Conservation (phyloP, 805 yeast species). For the Myxozyma vanderwaltii region DNA sequence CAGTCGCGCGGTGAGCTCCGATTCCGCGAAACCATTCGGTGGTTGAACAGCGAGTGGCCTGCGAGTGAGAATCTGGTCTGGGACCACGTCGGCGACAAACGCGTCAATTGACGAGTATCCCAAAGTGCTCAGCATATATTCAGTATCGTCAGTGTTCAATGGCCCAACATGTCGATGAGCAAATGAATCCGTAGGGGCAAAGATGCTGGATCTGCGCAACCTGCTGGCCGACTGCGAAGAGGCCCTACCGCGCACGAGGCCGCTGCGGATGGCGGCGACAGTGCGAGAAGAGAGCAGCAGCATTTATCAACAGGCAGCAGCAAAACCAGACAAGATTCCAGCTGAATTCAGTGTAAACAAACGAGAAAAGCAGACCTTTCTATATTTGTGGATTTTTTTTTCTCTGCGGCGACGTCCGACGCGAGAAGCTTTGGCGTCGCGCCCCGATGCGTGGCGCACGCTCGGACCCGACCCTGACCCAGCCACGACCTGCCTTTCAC, state of each 20-base stretch:
- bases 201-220: constrained; percentile 18
- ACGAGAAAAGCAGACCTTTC: too few relatives aligned
- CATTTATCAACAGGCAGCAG: not conserved
- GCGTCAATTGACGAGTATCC: constrained; percentile 69
- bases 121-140: constrained; percentile 63
- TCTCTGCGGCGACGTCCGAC: not conserved
- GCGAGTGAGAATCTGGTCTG: constrained; percentile 69
- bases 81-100: constrained; percentile 74
- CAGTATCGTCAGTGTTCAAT: constrained; percentile 64
- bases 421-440: not conserved
- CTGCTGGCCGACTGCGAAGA: not conserved
- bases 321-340: not conserved
- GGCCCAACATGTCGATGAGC: constrained; percentile 86
- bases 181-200: constrained; percentile 70
- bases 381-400: too few relatives aligned
- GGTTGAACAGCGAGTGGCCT: constrained; percentile 72
- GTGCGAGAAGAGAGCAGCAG: not conserved
- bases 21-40: constrained; percentile 71
- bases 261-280: not conserved
- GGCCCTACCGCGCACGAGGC: not conserved
- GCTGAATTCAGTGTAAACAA: too few relatives aligned
- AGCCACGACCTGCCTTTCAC: not conserved
- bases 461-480: not conserved
- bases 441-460: constrained; percentile 11
- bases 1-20: constrained; percentile 72